Evolutionary conservation across 805 yeast species (phyloP), one percentile per base, ranked within the genome.

Genomic region (Candida maesae): DNA sequence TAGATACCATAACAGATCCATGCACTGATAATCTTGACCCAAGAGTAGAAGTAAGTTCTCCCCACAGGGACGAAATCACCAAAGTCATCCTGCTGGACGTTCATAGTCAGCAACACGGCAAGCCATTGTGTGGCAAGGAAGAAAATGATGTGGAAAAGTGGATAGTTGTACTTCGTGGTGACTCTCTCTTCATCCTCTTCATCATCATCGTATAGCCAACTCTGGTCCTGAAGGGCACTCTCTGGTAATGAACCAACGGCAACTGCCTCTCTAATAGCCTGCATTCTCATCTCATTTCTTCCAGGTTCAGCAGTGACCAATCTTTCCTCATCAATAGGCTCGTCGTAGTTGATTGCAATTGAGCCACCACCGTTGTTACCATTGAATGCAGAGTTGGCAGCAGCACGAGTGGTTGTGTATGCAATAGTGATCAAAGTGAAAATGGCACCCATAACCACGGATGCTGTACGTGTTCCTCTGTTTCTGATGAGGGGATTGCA

Each of bases 61-160:
- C 99, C 99, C 8, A 93, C 98, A 0, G 99, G 99, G 10, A 88
- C 81, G 56, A 93, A 93, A 45, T 88, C 93, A 3, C 95, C 96
- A 39, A 78, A 74, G 46, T 81, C 84, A 54, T 84, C 93, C 44
- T 78, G 81, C 37, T 85, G 80, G 25, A 93, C 97, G 56, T 90
- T 91, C 64, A 91, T 85, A 0, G 99, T 93, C 41, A 93, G 71
- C 45, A 93, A 70, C 1, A 96, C 88, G 1, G 98, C 96, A 32
- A 90, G 89, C 77, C 95, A 95, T 62, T 91, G 98, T 2, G 99
- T 91, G 0, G 99, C 99, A 46, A 93, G 69, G 60, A 93, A 81
- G 71, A 93, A 93, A 21, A 93, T 86, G 24, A 91, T 59, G 61
- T 93, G 99, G 72, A 93, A 93, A 35, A 91, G 66, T 6, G 87